These are phyloP conservation scores for Discostella stelligera DNA, from an alignment of 352 stramenopile genomes.

Conservation along the genomic window DNA sequence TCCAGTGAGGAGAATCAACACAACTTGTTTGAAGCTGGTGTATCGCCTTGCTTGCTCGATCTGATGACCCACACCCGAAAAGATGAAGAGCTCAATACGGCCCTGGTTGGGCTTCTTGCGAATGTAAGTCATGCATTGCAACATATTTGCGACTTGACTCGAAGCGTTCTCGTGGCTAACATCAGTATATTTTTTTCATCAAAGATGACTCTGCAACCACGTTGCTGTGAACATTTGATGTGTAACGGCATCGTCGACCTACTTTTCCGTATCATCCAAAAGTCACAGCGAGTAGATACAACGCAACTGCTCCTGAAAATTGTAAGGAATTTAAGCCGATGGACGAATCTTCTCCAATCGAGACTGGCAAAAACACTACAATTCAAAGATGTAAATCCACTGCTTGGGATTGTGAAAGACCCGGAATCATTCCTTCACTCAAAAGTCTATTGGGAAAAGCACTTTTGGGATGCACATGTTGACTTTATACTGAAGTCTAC, in stretches of 20 bases:
- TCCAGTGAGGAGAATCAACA: constrained; percentile 92
- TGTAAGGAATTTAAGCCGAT: constrained; percentile 84
- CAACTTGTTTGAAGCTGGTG: constrained; percentile 93
- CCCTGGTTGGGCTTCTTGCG: constrained; percentile 91
- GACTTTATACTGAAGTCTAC: constrained; percentile 86
- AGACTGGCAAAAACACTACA: constrained; percentile 29
- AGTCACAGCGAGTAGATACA: constrained; percentile 8
- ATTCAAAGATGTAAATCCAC: constrained; percentile 7
- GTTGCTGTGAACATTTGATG: constrained; percentile 34
- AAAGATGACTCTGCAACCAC: constrained; percentile 40
- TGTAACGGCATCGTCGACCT: background rate
- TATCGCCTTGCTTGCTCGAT: constrained; percentile 92
- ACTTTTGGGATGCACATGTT: constrained; percentile 90
- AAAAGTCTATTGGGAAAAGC: constrained; percentile 86
- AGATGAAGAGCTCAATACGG: constrained; percentile 86
- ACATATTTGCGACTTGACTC: background rate
- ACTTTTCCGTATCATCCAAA: constrained; percentile 27
- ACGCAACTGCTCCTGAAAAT: constrained; percentile 91
- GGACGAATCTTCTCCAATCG: constrained; percentile 90
- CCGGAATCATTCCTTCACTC: constrained; percentile 18
- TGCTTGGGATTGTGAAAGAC: constrained; percentile 24
- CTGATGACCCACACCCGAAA: constrained; percentile 92
- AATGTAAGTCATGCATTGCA: constrained; percentile 84
- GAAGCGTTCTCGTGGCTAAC: background rate
- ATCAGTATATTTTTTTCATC: background rate